Conservation (phyloP, 2,329 filamentous ascomycete genomes). For the Cercospora sp. region DNA sequence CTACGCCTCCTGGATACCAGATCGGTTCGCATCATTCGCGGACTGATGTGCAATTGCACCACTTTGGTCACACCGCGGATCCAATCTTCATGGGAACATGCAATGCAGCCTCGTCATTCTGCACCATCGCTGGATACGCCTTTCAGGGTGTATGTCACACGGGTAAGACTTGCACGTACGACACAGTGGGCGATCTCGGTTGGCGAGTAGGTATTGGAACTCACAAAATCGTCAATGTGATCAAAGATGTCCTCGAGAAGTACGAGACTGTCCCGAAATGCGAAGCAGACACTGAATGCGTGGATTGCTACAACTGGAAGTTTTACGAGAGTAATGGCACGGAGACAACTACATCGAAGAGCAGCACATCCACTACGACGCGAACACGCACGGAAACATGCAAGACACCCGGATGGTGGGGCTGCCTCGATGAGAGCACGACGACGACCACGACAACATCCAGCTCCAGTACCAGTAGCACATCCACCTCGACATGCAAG, state of each 20-base stretch:
- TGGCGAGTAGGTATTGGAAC: constrained; percentile 91
- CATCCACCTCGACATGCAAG: constrained; percentile 57
- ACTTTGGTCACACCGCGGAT: constrained; percentile 95
- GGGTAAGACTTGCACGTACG: constrained; percentile 83
- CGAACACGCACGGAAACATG: constrained; percentile 79
- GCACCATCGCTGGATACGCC: constrained; percentile 89
- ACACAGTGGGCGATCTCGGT: constrained; percentile 86
- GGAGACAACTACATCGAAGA: constrained; percentile 64
- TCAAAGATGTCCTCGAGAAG: constrained; percentile 78
- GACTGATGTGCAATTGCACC: constrained; percentile 73
- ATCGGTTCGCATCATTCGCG: constrained; percentile 68
- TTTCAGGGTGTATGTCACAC: constrained; percentile 92
- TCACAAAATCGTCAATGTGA: constrained; percentile 86
- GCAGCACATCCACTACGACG: constrained; percentile 57
- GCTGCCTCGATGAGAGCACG: constrained; percentile 65
- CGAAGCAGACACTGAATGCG: constrained; percentile 70
- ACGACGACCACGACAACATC: constrained; percentile 44
- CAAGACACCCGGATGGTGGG: constrained; percentile 91
- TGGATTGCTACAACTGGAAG: constrained; percentile 91
- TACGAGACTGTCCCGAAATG: constrained; percentile 82
- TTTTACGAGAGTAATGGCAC: constrained; percentile 92
- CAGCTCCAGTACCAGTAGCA: constrained; percentile 39
- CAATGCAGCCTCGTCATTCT: constrained; percentile 84
- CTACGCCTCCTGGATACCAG: constrained; percentile 76
- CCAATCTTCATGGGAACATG: constrained; percentile 93